Base-by-base conservation (phyloP, 164 flowering plant genomes). In the Macadamia tetraphylla region DNA sequence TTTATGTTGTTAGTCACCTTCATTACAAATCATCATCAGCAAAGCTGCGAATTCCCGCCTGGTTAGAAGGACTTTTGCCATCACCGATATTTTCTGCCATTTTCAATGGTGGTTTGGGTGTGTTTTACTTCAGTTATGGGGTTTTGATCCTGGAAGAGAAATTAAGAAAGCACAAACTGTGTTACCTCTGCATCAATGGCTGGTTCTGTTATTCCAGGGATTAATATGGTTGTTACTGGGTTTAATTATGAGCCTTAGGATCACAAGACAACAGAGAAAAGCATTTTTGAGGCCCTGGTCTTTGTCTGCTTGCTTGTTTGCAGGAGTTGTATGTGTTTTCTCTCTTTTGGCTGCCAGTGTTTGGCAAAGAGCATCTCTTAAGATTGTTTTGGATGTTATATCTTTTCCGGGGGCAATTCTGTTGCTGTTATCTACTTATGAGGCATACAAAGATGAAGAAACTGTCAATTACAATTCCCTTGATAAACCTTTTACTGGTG, bases 371-470 rank as follows among this genome's bases (percentile, higher is more conserved):
- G 59, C 65, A 6, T 72, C 81, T 0, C 10, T 73, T 29, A 65
- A 73, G 71, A 61, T 60, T 42, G 77, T 68, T 65, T 70, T 81
- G 11, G 80, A 84, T 69, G 17, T 75, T 0, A 18, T 77, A 1
- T 75, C 76, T 15, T 73, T 84, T 42, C 73, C 78, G 3, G 90
- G 90, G 60, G 73, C 84, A 52, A 14, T 71, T 67, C 60, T 86
- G 8, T 53, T 84, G 53, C 48, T 84, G 10, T 49, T 75, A 1
- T 76, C 79, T 35, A 56, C 82, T 32, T 81, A 56, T 40, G 15
- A 29, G 68, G 43, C 46, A 46, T 58, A 63, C 0, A 18, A 13
- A 17, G 14, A 23, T 66, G 35, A 5, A 29, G 60, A 66, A 43
- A 18, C 30, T 57, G 56, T 9, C n/a, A 43, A 14, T 40, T 31